A percentile compares a stretch with the other conserved stretches of the same genome.
phyloP scores from a whole-genome alignment of 352 stramenopile species.

The Saprolegnia diclina region DNA sequence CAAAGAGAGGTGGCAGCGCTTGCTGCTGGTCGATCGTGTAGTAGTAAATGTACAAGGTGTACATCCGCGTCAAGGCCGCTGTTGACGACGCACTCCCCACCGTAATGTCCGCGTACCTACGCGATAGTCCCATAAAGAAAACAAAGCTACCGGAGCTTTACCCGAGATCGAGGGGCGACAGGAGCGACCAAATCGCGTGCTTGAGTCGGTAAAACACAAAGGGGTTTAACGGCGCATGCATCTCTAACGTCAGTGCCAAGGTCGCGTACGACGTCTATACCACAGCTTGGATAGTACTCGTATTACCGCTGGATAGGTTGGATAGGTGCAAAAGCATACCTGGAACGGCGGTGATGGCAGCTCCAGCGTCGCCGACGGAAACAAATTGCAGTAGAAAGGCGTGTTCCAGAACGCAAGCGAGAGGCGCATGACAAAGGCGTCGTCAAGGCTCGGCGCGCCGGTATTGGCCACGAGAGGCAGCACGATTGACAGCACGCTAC shows the following conservation, averaged over 20 bases:
- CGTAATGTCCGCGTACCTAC: not conserved
- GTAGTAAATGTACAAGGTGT: constrained; percentile 11
- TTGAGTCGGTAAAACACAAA: not conserved
- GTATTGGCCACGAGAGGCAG: not conserved
- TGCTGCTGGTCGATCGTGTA: constrained; percentile 7
- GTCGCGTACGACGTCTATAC: not conserved
- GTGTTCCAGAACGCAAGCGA: not conserved
- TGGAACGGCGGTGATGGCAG: not conserved
- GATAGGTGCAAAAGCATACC: no score
- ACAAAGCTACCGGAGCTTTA: not conserved
- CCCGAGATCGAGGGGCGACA: not conserved
- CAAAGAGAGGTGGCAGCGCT: not conserved
- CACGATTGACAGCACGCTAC: not conserved
- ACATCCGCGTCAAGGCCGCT: not conserved
- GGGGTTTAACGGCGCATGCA: not conserved
- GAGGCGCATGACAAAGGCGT: not conserved
- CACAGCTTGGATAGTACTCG: not conserved
- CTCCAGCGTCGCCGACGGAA: not conserved
- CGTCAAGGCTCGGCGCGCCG: not conserved
- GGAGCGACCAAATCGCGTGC: not conserved
- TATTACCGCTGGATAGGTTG: no score
- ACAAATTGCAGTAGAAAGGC: constrained; percentile 3
- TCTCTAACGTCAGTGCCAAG: not conserved
- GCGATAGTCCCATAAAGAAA: not conserved
- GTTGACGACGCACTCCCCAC: not conserved